Evolutionary conservation across 768 basidiomycete genomes (phyloP).

Genomic region (Calocybe gangraenosa): DNA sequence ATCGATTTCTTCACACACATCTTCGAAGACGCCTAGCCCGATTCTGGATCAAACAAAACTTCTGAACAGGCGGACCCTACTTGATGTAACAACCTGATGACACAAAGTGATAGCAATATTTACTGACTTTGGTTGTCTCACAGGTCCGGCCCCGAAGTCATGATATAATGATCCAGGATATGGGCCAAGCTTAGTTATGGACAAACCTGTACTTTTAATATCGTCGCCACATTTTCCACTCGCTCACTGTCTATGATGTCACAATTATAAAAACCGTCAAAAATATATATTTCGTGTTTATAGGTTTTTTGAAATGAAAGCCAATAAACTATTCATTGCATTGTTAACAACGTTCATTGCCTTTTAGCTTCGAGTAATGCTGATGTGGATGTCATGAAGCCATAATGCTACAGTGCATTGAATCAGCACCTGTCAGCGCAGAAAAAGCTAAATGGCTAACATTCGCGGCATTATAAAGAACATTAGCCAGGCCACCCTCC

Average conservation of each 20-base stretch:
- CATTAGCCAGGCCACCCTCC: constrained; percentile 48
- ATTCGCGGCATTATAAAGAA: constrained; percentile 52
- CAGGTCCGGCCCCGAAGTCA: constrained; percentile 26
- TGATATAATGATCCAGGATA: constrained; percentile 1
- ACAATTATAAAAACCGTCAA: too few species aligned
- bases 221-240: too few species aligned
- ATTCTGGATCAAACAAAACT: constrained; percentile 17
- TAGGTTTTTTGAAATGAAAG: not conserved
- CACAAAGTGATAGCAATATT: not conserved
- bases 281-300: too few species aligned
- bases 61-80: constrained; percentile 28
- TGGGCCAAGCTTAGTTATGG: too few species aligned
- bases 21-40: constrained; percentile 22
- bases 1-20: constrained; percentile 31
- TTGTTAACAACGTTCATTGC: not conserved
- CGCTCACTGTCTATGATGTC: too few species aligned
- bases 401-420: constrained; percentile 45
- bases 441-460: constrained; percentile 29
- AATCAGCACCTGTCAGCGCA: not conserved
- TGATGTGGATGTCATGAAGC: constrained; percentile 41
- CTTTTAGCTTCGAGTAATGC: constrained; percentile 21
- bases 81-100: constrained; percentile 30
- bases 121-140: constrained; percentile 4
- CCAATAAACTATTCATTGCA: not conserved
- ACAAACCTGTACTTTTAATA: too few species aligned